These are phyloP conservation scores for Umbelopsis vinacea DNA, from an alignment of 192 early-diverging fungal species.

Conservation along the genomic window DNA sequence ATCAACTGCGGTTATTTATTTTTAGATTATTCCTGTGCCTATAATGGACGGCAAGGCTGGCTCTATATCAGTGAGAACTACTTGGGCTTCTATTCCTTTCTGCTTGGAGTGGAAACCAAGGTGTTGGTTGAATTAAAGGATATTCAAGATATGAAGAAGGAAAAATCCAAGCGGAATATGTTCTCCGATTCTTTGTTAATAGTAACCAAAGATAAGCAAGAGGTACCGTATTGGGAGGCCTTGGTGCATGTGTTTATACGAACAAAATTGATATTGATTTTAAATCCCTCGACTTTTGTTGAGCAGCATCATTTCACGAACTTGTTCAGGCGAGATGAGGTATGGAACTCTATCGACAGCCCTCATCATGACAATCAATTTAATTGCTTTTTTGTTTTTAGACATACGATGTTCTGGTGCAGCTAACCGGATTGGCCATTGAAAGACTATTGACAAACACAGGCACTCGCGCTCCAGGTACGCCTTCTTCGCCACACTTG, in stretches of 20 bases:
- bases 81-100: slow-evolving; percentile 93
- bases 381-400: not conserved
- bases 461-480: slow-evolving; percentile 65
- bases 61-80: slow-evolving; percentile 94
- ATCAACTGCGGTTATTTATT: not conserved
- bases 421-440: slow-evolving; percentile 80
- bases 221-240: slow-evolving; percentile 54
- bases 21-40: slow-evolving; percentile 89
- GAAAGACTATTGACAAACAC: slow-evolving; percentile 78
- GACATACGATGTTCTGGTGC: slow-evolving; percentile 80
- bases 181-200: slow-evolving; percentile 91
- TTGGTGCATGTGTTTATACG: too few relatives aligned
- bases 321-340: slow-evolving; percentile 85
- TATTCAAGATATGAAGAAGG: slow-evolving; percentile 83
- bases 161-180: slow-evolving; percentile 87
- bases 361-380: not conserved
- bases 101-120: slow-evolving; percentile 92
- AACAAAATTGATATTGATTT: too few relatives aligned
- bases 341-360: not conserved
- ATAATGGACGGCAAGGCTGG: slow-evolving; percentile 91
- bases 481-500: not conserved
- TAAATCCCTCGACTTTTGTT: not conserved
- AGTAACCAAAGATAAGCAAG: slow-evolving; percentile 75
- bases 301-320: slow-evolving; percentile 75
- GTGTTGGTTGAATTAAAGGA: slow-evolving; percentile 90